Percentiles rank a stretch among this genome's conserved stretches.
phyloP scores from a whole-genome alignment of 495 filamentous ascomycete species.

The Podospora tetraspora region DNA sequence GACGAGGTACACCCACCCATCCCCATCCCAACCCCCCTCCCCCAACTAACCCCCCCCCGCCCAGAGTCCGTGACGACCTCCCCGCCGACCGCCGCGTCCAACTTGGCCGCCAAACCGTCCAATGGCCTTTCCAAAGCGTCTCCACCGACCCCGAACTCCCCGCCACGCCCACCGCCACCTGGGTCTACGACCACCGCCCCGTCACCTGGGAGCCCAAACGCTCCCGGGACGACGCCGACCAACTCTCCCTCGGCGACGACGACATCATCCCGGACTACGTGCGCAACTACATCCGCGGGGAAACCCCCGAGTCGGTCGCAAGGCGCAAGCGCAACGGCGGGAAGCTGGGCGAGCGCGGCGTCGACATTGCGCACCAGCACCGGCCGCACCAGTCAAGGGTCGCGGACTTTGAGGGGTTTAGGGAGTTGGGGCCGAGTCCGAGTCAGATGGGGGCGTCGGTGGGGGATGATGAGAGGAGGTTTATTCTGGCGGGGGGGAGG shows the following conservation, averaged over 20 bases:
- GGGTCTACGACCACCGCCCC: slow-evolving; percentile 14
- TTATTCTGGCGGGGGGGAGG: slow-evolving; percentile 7
- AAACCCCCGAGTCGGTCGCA: slow-evolving; percentile 40
- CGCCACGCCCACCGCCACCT: slow-evolving; percentile 9
- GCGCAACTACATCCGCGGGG: slow-evolving; percentile 40
- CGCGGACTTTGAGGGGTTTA: slow-evolving; percentile 32
- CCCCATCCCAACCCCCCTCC: background rate
- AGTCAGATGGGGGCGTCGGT: slow-evolving; percentile 3
- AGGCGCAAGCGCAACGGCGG: slow-evolving; percentile 33
- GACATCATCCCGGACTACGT: slow-evolving; percentile 44
- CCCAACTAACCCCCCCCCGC: background rate
- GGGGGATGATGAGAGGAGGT: slow-evolving; percentile 9
- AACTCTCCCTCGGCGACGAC: slow-evolving; percentile 31
- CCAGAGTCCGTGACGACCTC: slow-evolving; percentile 15
- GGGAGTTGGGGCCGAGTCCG: slow-evolving; percentile 4
- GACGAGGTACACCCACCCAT: slow-evolving; percentile 17
- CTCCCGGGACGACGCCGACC: slow-evolving; percentile 4
- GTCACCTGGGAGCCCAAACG: slow-evolving; percentile 25
- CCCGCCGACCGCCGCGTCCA: slow-evolving; percentile 12
- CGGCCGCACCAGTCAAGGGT: slow-evolving; percentile 29
- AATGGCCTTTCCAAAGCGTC: slow-evolving; percentile 36
- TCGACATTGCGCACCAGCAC: slow-evolving; percentile 26
- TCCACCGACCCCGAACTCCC: slow-evolving; percentile 20
- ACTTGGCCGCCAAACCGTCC: slow-evolving; percentile 20
- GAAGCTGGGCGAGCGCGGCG: slow-evolving; percentile 30